phyloP scores from a whole-genome alignment of 371 early-diverging fungal species.

The Mucor racemosus region DNA sequence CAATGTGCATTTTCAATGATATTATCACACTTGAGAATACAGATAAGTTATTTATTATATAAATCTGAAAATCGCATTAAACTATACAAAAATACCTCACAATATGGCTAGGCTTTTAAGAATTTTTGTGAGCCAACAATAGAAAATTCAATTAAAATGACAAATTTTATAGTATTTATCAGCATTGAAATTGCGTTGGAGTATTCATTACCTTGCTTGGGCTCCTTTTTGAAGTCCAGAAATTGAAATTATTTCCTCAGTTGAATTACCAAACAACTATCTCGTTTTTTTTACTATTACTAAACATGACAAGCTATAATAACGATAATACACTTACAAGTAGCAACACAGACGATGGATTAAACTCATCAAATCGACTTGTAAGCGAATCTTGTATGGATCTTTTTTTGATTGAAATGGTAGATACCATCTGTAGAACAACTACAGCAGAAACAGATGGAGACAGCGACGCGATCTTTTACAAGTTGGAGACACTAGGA shows the following conservation, averaged over 20 bases:
- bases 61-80: too few relatives aligned
- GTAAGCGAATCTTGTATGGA: constrained; percentile 75
- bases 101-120: too few relatives aligned
- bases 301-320: constrained; percentile 11
- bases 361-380: constrained; percentile 25
- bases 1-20: too few relatives aligned
- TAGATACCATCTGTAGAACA: constrained; percentile 68
- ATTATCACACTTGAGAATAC: too few relatives aligned
- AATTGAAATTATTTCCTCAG: neutral
- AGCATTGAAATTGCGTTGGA: too few relatives aligned
- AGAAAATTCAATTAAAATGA: too few relatives aligned
- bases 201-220: too few relatives aligned
- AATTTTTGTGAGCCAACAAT: too few relatives aligned
- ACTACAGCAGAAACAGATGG: constrained; percentile 65
- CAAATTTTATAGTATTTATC: too few relatives aligned
- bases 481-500: constrained; percentile 88
- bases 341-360: neutral
- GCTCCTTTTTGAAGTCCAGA: neutral
- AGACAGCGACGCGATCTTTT: constrained; percentile 80
- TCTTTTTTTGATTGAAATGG: constrained; percentile 81
- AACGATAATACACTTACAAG: neutral
- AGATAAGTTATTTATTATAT: too few relatives aligned
- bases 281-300: neutral
- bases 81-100: too few relatives aligned
- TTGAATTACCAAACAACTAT: neutral